Conservation (phyloP, 2,329 filamentous ascomycete species). For the Fusarium napiforme region DNA sequence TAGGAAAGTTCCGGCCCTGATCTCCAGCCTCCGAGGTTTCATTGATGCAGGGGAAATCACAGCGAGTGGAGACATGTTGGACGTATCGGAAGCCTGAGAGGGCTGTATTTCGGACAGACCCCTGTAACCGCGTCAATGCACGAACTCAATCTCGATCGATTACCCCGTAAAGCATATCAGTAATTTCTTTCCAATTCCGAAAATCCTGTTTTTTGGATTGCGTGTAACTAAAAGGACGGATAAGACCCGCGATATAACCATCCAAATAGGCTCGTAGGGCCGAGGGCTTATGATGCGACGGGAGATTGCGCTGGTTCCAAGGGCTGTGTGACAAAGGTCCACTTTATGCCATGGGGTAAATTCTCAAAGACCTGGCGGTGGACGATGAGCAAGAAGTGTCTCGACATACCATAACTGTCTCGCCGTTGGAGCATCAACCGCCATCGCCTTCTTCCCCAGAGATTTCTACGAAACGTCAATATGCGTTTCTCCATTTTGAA, state of each 20-base stretch:
- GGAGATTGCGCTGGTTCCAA: conserved; percentile 18
- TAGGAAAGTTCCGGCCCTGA: conserved; percentile 2
- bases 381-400: background rate
- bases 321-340: background rate
- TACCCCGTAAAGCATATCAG: background rate
- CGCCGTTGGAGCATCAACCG: background rate
- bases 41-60: conserved; percentile 20
- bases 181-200: conserved; percentile 1
- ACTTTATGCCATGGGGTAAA: conserved; percentile 9
- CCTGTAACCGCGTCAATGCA: conserved; percentile 22
- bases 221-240: background rate
- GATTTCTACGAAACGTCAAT: background rate
- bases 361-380: background rate
- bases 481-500: conserved; percentile 20
- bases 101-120: conserved; percentile 1
- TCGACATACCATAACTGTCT: background rate
- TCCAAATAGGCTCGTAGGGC: conserved; percentile 7
- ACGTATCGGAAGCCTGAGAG: background rate
- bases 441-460: background rate
- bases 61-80: background rate
- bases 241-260: conserved; percentile 6
- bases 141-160: conserved; percentile 19
- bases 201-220: conserved; percentile 17
- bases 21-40: conserved; percentile 1
- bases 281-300: background rate